Evolutionary conservation across 805 yeast genomes (phyloP), one percentile per base, ranked within the genome.

Genomic region (Yarrowia deformans): DNA sequence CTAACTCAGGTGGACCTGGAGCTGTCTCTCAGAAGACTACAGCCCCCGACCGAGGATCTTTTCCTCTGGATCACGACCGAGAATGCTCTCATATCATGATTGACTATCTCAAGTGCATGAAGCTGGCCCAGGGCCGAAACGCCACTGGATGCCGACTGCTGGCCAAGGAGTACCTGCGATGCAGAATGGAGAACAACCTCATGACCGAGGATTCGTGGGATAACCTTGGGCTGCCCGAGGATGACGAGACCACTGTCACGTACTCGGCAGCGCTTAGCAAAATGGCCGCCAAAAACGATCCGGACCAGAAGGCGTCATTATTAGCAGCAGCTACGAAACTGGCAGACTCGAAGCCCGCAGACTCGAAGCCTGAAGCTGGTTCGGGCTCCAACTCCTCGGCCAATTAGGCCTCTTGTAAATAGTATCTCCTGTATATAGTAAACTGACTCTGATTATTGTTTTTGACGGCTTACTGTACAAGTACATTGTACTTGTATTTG

Each of bases 21-120:
- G 56, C 48, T 29, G 68, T 63, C 37, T 37, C 68, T 35, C 48
- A 37, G 18, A 63, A 63, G 39, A 40, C 61, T 32, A 89, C 94
- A 0, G 97, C 99, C 29, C 99, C 99, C 1, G 97, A 94, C 72
- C 82, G 97, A 73, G 99, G 99, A 0, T 91, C 98, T 0, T 94
- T 94, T 78, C 99, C 98, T 0, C 81, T 94, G 55, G 99, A 94
- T 75, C 99, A 94, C 75, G 88, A 85, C 70, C 85, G 84, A 8
- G 98, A 95, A 72, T 94, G 98, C 76, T 86, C 87, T 29, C 82
- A 82, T 29, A 85, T 87, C 70, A 95, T 93, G 95, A 77, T 83
- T 54, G 85, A 85, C 58, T 94, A 94, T 76, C 80, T 94, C 71
- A 80, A 86, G 58, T 94, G 99, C 79, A 80, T 94, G 79, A 88